Conservation (phyloP, 2,329 filamentous ascomycete species). For the Aspergillus ibericus region DNA sequence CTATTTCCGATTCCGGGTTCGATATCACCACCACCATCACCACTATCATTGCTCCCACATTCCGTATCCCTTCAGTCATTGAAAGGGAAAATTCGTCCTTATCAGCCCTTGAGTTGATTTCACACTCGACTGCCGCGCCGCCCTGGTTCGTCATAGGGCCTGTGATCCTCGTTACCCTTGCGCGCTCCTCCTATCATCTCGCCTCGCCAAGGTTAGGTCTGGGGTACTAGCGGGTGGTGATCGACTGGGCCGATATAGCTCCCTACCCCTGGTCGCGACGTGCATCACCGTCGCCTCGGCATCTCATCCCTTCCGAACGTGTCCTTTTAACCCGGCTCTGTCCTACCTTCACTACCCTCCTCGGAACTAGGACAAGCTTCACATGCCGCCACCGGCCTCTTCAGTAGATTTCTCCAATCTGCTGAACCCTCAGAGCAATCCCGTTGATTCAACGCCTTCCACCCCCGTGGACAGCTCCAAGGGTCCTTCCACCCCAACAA, state of each 20-base stretch:
- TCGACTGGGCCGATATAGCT: constrained; percentile 29
- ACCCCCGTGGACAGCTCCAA: constrained; percentile 24
- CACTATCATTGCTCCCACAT: constrained; percentile 7
- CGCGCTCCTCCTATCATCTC: constrained; percentile 12
- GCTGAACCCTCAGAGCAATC: constrained; percentile 62
- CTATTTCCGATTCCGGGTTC: constrained; percentile 7
- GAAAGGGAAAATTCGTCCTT: constrained; percentile 7
- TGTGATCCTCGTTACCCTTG: constrained; percentile 17
- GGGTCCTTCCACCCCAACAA: constrained; percentile 30
- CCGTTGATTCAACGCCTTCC: constrained; percentile 23
- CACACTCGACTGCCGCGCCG: not conserved
- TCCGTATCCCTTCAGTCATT: constrained; percentile 9
- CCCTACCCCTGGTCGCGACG: constrained; percentile 24
- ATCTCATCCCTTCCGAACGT: constrained; percentile 17
- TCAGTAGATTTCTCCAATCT: constrained; percentile 75
- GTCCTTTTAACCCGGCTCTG: constrained; percentile 14
- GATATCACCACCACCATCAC: not conserved
- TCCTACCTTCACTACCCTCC: constrained; percentile 18
- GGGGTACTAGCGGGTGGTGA: constrained; percentile 26
- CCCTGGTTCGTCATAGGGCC: constrained; percentile 5
- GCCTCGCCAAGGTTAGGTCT: constrained; percentile 17
- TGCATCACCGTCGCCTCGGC: constrained; percentile 24
- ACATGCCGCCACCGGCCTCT: constrained; percentile 74
- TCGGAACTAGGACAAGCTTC: constrained; percentile 39
- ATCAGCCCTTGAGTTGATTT: constrained; percentile 1